Base-by-base conservation (phyloP, 345 rosid genomes). In the Microcos paniculata region DNA sequence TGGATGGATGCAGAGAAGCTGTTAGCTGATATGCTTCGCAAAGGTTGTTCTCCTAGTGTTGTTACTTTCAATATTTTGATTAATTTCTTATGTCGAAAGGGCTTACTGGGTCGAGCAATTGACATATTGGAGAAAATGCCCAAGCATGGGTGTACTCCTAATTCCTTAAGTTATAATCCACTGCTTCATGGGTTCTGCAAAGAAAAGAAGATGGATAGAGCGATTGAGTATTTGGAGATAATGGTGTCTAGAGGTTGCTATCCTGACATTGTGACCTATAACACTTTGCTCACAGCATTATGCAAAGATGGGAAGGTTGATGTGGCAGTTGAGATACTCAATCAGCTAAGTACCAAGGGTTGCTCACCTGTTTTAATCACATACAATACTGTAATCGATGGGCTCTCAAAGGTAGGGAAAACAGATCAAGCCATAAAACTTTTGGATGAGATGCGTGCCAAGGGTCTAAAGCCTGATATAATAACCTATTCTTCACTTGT, bases 181-280 rank as follows among this genome's bases (percentile, higher is more conserved):
- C 28, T 95, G 82, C 88, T 95, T 63, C 95, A 95, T 75, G 92
- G 94, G 57, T 91, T 92, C 70, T 92, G 97, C 85, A 91, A 89
- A 83, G 97, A 92, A 84, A 91, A 90, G 79, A 92, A 86, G 80
- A 95, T 92, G 94, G 95, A 91, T 16, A 86, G 91, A 53, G 99
- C 92, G 4, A 84, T 92, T 6, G 89, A 91, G 75, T 94, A 89
- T 84, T 79, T 94, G 81, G 97, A 89, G 78, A 74, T 89, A 75
- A 95, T 95, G 98, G 90, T 87, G 55, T 87, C 97, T 63, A 87
- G 92, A 73, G 97, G 95, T 8, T 95, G 96, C 81, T 90, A 91
- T 77, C 99, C 99, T 7, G 94, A 95, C 79, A 93, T 92, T 65
- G 98, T 95, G 70, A 91, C 98, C 16, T 95, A 95, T 74, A 95